Percentiles rank a stretch among this genome's conserved stretches.
phyloP scores from a whole-genome alignment of 306 rosid species.

The Datisca glomerata region DNA sequence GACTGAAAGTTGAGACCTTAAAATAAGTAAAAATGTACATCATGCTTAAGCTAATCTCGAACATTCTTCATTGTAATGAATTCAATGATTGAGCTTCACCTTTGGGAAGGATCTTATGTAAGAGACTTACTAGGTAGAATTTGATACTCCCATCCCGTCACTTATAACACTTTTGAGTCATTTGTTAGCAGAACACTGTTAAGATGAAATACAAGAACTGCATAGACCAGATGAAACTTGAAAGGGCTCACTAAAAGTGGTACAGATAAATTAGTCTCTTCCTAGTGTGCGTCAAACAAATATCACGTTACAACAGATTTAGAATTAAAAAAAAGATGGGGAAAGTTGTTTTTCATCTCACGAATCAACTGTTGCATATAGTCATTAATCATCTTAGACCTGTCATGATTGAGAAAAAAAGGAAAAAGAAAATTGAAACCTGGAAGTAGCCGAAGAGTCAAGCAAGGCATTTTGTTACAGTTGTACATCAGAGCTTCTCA shows the following conservation, averaged over 20 bases:
- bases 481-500: slow-evolving; percentile 52
- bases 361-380: slow-evolving; percentile 8
- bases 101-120: too few species aligned
- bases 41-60: too few species aligned
- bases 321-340: neutral
- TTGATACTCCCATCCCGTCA: too few species aligned
- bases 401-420: slow-evolving; percentile 13
- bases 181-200: too few species aligned
- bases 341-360: slow-evolving; percentile 1
- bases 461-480: slow-evolving; percentile 2
- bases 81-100: too few species aligned
- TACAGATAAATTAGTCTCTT: neutral
- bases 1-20: too few species aligned
- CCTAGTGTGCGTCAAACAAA: neutral
- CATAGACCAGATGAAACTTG: too few species aligned
- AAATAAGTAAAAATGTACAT: too few species aligned
- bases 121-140: too few species aligned
- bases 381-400: slow-evolving; percentile 20
- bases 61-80: too few species aligned
- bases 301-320: slow-evolving; percentile 16
- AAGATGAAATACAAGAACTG: neutral
- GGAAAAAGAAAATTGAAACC: neutral
- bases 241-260: neutral
- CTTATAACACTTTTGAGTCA: too few species aligned
- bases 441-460: too few species aligned